Evolutionary conservation across 768 basidiomycete genomes (phyloP).

Genomic region (Flagelloscypha sp.): DNA sequence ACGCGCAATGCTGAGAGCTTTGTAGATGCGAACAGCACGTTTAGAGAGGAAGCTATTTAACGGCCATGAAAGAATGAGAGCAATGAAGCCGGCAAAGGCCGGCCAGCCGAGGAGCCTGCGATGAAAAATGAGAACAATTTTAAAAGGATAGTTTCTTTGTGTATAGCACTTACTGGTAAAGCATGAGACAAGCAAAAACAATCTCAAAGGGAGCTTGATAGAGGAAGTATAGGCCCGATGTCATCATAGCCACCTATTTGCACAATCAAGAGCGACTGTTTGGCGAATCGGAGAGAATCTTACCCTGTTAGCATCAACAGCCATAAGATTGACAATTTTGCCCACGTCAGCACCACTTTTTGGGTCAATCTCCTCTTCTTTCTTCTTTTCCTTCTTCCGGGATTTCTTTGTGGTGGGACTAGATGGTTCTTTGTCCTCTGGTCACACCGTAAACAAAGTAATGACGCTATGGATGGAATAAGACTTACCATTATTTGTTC

Average conservation of each 20-base stretch:
- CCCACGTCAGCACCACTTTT: constrained; percentile 41
- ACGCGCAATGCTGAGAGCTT: constrained; percentile 48
- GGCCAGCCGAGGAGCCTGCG: constrained; percentile 53
- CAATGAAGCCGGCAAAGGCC: constrained; percentile 71
- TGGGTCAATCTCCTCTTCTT: constrained; percentile 15
- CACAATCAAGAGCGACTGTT: too few species aligned
- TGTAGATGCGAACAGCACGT: constrained; percentile 52
- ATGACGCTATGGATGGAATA: too few species aligned
- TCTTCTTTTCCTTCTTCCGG: constrained; percentile 5
- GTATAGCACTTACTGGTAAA: constrained; percentile 55
- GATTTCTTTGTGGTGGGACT: too few species aligned
- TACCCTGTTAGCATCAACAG: constrained; percentile 30
- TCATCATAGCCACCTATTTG: constrained; percentile 38
- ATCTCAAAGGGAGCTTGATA: constrained; percentile 81
- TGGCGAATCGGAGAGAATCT: too few species aligned
- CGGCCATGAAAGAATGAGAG: constrained; percentile 60
- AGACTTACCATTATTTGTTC: constrained; percentile 12
- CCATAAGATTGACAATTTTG: constrained; percentile 47
- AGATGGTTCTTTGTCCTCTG: too few species aligned
- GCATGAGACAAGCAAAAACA: constrained; percentile 58
- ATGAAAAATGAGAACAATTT: constrained; percentile 1
- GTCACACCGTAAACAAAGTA: too few species aligned
- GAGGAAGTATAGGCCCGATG: constrained; percentile 52
- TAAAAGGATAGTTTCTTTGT: not conserved
- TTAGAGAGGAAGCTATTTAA: constrained; percentile 60